These are phyloP conservation scores for Diatrype stigma DNA, from an alignment of 2,329 filamentous ascomycete species.

Conservation along the genomic window DNA sequence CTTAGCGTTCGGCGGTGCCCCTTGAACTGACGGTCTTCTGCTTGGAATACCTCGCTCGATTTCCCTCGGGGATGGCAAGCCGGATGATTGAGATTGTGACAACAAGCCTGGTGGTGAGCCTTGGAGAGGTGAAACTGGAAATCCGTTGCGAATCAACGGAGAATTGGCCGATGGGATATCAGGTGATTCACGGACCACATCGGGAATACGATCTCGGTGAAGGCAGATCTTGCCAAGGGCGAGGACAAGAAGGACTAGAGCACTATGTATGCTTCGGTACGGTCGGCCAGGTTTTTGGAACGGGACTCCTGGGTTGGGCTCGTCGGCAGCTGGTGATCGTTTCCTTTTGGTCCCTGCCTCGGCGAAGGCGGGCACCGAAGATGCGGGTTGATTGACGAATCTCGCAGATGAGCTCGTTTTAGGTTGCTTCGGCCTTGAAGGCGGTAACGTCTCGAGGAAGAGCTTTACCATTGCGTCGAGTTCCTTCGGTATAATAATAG, in stretches of 20 bases:
- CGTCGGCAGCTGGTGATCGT: constrained; percentile 40
- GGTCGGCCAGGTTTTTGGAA: constrained; percentile 46
- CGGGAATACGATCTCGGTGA: constrained; percentile 50
- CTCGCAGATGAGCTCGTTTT: constrained; percentile 20
- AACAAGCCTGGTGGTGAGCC: constrained; percentile 48
- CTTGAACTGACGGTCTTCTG: constrained; percentile 51
- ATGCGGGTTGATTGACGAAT: constrained; percentile 25
- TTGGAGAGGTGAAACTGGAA: constrained; percentile 48
- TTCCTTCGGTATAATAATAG: constrained; percentile 52
- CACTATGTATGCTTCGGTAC: constrained; percentile 69
- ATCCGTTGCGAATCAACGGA: constrained; percentile 44
- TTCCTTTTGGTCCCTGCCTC: constrained; percentile 48
- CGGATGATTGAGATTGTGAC: constrained; percentile 45
- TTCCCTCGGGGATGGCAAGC: constrained; percentile 49
- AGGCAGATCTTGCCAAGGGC: constrained; percentile 81
- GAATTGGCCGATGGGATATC: constrained; percentile 33
- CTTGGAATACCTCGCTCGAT: constrained; percentile 41
- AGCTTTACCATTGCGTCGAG: constrained; percentile 49
- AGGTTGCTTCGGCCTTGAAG: constrained; percentile 15
- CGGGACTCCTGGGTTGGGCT: constrained; percentile 20
- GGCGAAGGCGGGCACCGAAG: constrained; percentile 16
- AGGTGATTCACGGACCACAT: constrained; percentile 49
- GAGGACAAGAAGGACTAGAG: constrained; percentile 76
- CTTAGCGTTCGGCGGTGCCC: constrained; percentile 23
- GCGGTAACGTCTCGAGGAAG: constrained; percentile 47